Conservation (phyloP, 345 rosid species). For the Syzygium grande region DNA sequence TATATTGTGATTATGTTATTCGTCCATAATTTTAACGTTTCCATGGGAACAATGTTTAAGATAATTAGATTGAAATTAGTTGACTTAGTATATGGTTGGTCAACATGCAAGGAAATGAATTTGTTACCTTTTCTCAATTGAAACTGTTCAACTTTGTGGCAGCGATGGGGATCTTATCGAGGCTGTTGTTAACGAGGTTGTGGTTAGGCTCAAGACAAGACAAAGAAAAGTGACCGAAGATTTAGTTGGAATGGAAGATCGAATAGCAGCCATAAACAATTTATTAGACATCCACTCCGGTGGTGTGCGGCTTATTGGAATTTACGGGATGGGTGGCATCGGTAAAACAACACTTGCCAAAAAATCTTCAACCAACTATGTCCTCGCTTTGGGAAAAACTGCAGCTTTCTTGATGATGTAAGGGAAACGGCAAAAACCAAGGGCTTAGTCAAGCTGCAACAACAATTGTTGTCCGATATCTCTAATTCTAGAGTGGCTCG, state of each 20-base stretch:
- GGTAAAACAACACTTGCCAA: not conserved
- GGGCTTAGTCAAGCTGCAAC: rapidly evolving
- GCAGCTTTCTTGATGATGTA: not conserved
- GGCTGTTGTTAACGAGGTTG: rapidly evolving
- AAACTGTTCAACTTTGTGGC: not conserved
- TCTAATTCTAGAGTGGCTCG: rapidly evolving
- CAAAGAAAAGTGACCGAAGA: not conserved
- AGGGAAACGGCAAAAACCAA: rapidly evolving
- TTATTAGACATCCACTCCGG: rapidly evolving
- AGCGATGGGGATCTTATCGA: not conserved
- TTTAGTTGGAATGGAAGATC: not conserved
- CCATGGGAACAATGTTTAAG: not conserved
- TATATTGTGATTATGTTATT: not conserved
- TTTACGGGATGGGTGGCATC: rapidly evolving
- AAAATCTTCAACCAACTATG: rapidly evolving
- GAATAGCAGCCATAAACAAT: rapidly evolving
- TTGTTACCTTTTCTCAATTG: rapidly evolving
- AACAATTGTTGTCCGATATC: not conserved
- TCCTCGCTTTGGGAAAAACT: rapidly evolving
- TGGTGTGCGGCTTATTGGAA: not conserved
- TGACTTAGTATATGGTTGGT: not conserved
- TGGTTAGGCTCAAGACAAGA: not conserved
- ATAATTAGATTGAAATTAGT: not conserved
- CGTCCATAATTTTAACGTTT: not conserved
- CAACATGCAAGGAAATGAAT: not conserved